phyloP scores from a whole-genome alignment of 2,329 filamentous ascomycete genomes.

The Aureobasidium uvarum region DNA sequence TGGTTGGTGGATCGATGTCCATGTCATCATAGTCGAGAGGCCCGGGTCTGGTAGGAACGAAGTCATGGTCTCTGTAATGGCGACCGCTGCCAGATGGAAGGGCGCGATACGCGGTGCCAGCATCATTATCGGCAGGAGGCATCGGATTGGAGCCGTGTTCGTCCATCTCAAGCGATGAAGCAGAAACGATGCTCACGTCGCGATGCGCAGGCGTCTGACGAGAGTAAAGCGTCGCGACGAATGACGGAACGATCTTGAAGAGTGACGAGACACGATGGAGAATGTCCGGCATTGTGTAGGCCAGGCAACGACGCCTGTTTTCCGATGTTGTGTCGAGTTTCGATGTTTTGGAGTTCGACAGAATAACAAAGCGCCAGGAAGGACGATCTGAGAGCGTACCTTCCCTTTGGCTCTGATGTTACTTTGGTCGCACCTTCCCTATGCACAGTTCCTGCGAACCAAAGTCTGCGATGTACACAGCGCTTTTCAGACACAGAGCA shows the following conservation, averaged over 20 bases:
- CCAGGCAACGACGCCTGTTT: background rate
- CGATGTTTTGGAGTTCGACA: background rate
- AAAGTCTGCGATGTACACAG: background rate
- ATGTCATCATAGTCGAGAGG: background rate
- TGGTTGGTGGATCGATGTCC: background rate
- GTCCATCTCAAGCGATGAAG: background rate
- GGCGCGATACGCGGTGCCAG: background rate
- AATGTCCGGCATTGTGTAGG: background rate
- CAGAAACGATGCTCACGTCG: background rate
- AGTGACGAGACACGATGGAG: background rate
- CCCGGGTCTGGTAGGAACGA: background rate
- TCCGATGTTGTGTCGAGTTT: background rate
- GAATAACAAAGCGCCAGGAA: background rate
- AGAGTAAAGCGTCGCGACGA: background rate
- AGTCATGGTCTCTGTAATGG: background rate
- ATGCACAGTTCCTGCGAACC: background rate
- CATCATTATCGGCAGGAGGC: background rate
- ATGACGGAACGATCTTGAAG: background rate
- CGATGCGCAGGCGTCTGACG: background rate
- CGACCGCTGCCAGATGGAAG: background rate
- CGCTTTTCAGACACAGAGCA: background rate
- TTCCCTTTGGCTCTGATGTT: background rate
- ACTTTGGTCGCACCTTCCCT: background rate
- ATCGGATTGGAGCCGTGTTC: background rate
- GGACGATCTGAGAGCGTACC: background rate